Evolutionary conservation across 2,329 filamentous ascomycete genomes (phyloP).

Genomic region (Beauveria caledonica): DNA sequence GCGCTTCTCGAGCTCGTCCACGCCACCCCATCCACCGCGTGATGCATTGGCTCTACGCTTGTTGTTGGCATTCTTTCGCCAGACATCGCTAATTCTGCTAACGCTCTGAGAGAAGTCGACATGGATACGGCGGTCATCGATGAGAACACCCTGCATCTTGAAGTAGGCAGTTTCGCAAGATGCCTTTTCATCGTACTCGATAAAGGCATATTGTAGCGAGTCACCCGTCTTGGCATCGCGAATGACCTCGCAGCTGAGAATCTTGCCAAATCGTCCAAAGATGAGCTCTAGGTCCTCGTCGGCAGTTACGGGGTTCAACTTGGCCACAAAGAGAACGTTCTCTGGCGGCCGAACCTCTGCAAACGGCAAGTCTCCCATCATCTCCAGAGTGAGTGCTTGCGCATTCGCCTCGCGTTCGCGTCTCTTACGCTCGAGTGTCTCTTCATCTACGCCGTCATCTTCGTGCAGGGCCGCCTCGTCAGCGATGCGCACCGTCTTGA

Average conservation of each 20-base stretch:
- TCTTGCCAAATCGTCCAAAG: slow-evolving; percentile 92
- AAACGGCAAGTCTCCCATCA: slow-evolving; percentile 95
- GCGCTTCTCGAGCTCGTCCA: slow-evolving; percentile 79
- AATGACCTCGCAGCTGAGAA: slow-evolving; percentile 92
- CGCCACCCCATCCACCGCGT: slow-evolving; percentile 81
- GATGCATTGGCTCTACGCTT: slow-evolving; percentile 56
- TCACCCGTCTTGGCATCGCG: slow-evolving; percentile 89
- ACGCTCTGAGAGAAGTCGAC: slow-evolving; percentile 98
- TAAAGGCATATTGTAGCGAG: slow-evolving; percentile 94
- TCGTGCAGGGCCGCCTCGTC: slow-evolving; percentile 78
- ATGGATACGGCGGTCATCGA: slow-evolving; percentile 95
- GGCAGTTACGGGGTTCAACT: slow-evolving; percentile 91
- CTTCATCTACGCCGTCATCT: slow-evolving; percentile 63
- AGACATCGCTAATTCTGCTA: slow-evolving; percentile 76
- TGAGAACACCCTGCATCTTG: slow-evolving; percentile 97
- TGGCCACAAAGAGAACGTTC: slow-evolving; percentile 97
- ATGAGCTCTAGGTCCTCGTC: slow-evolving; percentile 93
- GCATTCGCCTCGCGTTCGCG: slow-evolving; percentile 86
- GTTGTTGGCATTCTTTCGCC: slow-evolving; percentile 76
- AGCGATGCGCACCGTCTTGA: slow-evolving; percentile 84
- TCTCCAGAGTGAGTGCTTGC: slow-evolving; percentile 89
- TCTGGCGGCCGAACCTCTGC: slow-evolving; percentile 96
- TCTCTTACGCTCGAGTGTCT: slow-evolving; percentile 69
- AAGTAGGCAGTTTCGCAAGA: slow-evolving; percentile 94
- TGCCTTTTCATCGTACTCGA: slow-evolving; percentile 88